Percentiles rank a stretch among this genome's conserved stretches.
These are phyloP conservation scores for Alternaria metachromatica DNA, from an alignment of 2,329 filamentous ascomycete species.

Conservation along the genomic window DNA sequence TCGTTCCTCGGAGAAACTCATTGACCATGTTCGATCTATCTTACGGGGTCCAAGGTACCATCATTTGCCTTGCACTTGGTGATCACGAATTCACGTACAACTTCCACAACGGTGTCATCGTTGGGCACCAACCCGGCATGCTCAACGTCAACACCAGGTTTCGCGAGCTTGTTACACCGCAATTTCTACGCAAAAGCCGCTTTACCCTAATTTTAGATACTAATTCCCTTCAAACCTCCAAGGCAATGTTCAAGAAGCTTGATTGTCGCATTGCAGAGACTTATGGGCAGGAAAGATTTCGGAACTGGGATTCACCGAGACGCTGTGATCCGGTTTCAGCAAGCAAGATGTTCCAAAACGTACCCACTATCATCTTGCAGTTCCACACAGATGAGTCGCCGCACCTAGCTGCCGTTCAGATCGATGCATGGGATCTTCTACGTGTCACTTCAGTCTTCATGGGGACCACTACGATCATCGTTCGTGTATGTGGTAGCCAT, in stretches of 20 bases:
- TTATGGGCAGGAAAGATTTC: no score
- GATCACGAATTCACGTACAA: neutral
- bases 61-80: neutral
- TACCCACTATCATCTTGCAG: neutral
- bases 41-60: accelerated
- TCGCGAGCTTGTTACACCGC: accelerated
- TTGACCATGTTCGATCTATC: neutral
- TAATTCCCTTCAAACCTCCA: accelerated
- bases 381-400: neutral
- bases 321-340: neutral
- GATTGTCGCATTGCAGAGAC: neutral
- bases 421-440: neutral
- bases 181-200: neutral
- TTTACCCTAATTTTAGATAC: neutral
- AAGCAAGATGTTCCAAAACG: neutral
- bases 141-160: neutral
- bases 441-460: neutral
- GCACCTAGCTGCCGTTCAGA: neutral
- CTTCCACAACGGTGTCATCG: neutral
- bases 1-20: accelerated
- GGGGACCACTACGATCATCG: accelerated
- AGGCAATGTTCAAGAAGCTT: neutral
- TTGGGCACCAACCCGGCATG: neutral
- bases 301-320: no score
- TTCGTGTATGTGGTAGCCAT: neutral